phyloP scores from a whole-genome alignment of 768 basidiomycete genomes.

The Termitomyces sp. region DNA sequence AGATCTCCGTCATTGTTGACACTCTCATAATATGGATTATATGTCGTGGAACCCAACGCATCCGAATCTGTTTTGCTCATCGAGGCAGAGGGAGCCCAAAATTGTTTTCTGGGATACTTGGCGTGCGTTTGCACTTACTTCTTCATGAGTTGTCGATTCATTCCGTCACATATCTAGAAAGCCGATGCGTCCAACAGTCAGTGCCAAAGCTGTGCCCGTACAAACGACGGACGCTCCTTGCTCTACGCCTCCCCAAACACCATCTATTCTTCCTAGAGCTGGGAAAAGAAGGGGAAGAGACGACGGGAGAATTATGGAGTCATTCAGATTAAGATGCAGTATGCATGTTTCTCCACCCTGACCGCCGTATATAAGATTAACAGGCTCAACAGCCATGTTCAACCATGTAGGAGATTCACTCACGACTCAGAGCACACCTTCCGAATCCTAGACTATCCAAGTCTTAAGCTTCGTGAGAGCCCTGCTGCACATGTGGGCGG shows the following conservation, averaged over 20 bases:
- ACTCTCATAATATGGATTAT: constrained; percentile 73
- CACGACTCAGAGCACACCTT: constrained; percentile 60
- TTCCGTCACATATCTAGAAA: constrained; percentile 41
- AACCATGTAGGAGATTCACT: constrained; percentile 70
- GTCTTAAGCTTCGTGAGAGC: constrained; percentile 49
- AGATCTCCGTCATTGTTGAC: constrained; percentile 62
- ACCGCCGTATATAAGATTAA: constrained; percentile 31
- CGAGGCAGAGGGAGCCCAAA: constrained; percentile 67
- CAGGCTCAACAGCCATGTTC: constrained; percentile 66
- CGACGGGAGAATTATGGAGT: constrained; percentile 42
- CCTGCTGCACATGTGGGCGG: constrained; percentile 76
- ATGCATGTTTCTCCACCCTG: constrained; percentile 10
- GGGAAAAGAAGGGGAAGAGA: constrained; percentile 46
- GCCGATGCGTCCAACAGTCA: constrained; percentile 56
- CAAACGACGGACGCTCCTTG: constrained; percentile 61
- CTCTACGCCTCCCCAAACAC: constrained; percentile 58
- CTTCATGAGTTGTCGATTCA: background rate
- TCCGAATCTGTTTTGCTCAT: constrained; percentile 77
- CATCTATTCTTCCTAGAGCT: constrained; percentile 57
- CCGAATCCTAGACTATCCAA: constrained; percentile 66
- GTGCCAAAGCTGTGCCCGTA: constrained; percentile 54
- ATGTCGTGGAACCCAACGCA: constrained; percentile 84
- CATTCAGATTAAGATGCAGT: constrained; percentile 46
- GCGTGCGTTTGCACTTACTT: constrained; percentile 49
- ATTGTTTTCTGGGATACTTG: constrained; percentile 84